Percentiles rank a stretch among this genome's conserved stretches.
These are phyloP conservation scores for Dittrichia graveolens DNA, from an alignment of 129 eudicot species.

Conservation along the genomic window DNA sequence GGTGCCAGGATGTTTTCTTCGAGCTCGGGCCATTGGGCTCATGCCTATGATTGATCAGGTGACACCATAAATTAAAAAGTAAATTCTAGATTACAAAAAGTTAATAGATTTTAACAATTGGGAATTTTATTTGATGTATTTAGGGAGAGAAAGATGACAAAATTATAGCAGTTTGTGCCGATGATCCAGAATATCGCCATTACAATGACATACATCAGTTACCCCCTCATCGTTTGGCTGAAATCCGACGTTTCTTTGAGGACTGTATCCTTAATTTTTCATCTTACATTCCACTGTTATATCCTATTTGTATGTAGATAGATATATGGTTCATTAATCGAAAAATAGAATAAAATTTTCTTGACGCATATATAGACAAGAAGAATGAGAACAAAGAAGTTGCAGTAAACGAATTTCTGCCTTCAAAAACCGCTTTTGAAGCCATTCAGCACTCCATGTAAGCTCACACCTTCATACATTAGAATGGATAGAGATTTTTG, in stretches of 20 bases:
- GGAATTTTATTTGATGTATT: not conserved
- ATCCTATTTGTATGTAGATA: not conserved
- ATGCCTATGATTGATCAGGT: conserved; percentile 99
- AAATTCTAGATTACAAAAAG: not conserved
- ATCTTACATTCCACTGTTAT: not conserved
- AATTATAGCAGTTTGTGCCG: conserved; percentile 96
- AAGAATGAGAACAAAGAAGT: conserved; percentile 97
- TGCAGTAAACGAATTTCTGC: conserved; percentile 79
- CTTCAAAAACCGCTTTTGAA: conserved; percentile 62
- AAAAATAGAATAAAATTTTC: conserved; percentile 23
- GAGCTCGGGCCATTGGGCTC: conserved; percentile 89
- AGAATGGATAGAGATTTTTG: not conserved
- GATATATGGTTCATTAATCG: not conserved
- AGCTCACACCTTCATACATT: conserved; percentile 21
- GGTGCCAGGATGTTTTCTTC: conserved; percentile 85
- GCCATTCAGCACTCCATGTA: conserved; percentile 95
- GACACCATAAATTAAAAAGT: not conserved
- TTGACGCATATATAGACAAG: conserved; percentile 51
- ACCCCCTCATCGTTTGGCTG: conserved; percentile 87
- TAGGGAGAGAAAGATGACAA: conserved; percentile 95
- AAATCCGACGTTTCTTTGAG: conserved; percentile 92
- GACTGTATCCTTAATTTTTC: conserved; percentile 66
- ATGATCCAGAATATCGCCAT: conserved; percentile 87
- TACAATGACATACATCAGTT: conserved; percentile 75
- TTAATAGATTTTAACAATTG: not conserved